Conservation (phyloP, 2,329 filamentous ascomycete genomes). For the Trichoderma endophyticum region DNA sequence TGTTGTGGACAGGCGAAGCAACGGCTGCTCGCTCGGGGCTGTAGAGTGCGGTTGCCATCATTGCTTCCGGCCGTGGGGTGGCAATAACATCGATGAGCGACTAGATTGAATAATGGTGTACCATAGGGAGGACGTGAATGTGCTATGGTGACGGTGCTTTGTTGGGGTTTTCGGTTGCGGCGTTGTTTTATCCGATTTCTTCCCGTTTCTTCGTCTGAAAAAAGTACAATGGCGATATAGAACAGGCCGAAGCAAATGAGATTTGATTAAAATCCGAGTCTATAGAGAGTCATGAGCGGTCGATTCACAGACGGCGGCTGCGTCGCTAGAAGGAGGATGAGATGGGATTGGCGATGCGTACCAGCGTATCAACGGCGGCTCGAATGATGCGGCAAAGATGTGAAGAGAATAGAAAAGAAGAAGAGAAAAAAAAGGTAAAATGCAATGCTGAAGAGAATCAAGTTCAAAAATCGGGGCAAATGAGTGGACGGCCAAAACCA, state of each 20-base stretch:
- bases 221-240: constrained; percentile 8
- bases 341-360: constrained; percentile 10
- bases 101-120: constrained; percentile 32
- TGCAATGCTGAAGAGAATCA: constrained; percentile 27
- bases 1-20: constrained; percentile 27
- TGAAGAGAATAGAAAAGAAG: constrained; percentile 1
- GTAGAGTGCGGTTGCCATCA: constrained; percentile 41
- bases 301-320: not conserved
- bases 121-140: constrained; percentile 37
- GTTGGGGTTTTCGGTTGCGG: not conserved
- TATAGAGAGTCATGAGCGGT: constrained; percentile 1
- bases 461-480: constrained; percentile 35
- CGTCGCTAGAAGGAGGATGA: not conserved
- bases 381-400: constrained; percentile 12
- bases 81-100: constrained; percentile 44
- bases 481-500: constrained; percentile 62
- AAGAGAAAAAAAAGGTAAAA: not conserved
- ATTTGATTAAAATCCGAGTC: constrained; percentile 21
- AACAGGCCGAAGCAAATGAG: constrained; percentile 19
- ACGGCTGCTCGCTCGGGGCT: constrained; percentile 36
- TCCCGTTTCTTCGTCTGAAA: not conserved
- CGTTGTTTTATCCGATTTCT: not conserved
- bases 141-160: not conserved
- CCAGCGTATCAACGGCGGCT: constrained; percentile 13
- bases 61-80: constrained; percentile 47